A percentile compares a stretch with the other conserved stretches of the same genome.
These are phyloP conservation scores for Chlorella variabilis DNA, from an alignment of 163 green algal species.

Conservation along the genomic window DNA sequence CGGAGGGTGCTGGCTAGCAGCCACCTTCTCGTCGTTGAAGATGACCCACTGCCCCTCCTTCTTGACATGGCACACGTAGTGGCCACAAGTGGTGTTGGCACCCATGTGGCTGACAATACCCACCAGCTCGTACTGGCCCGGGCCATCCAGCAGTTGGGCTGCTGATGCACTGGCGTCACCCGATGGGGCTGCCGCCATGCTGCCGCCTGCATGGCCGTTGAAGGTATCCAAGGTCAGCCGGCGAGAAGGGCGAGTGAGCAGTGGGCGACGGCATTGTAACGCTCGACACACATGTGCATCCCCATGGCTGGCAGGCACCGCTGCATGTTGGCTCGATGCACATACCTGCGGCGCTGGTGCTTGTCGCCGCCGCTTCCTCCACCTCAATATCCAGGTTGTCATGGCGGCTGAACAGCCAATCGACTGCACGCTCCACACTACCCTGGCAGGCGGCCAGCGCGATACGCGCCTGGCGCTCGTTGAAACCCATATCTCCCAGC, in stretches of 20 bases:
- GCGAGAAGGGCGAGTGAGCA: no score
- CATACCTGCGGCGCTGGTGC: not conserved
- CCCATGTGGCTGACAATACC: conserved; percentile 97
- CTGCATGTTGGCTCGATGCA: no score
- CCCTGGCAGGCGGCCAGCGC: conserved; percentile 71
- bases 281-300: no score
- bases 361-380: no score
- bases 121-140: conserved; percentile 81
- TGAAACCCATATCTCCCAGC: conserved; percentile 92
- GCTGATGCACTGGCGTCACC: not conserved
- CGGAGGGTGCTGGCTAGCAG: conserved; percentile 82
- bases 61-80: conserved; percentile 97
- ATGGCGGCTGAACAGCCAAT: conserved; percentile 95
- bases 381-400: conserved; percentile 85
- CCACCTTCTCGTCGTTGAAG: conserved; percentile 99
- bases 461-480: conserved; percentile 53
- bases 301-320: no score
- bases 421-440: conserved; percentile 85
- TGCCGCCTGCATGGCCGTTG: no score
- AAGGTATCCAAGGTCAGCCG: no score
- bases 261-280: no score
- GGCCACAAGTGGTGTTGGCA: conserved; percentile 90
- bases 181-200: not conserved
- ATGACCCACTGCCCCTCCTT: conserved; percentile 91
- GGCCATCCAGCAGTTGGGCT: not conserved